These are phyloP conservation scores for Daedaleopsis sinensis DNA, from an alignment of 768 basidiomycete species.

Conservation along the genomic window DNA sequence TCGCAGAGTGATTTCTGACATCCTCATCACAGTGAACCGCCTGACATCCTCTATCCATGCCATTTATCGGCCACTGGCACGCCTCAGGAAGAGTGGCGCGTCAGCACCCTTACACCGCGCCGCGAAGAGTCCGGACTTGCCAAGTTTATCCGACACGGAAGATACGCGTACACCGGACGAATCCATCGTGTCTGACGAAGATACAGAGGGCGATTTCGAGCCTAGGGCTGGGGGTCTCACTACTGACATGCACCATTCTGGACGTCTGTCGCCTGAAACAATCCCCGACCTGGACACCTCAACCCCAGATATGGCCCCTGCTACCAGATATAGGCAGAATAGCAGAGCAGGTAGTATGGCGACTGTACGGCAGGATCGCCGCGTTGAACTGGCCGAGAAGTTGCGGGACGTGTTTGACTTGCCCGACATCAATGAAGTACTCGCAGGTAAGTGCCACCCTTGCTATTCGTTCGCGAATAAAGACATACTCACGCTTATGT, in stretches of 20 bases:
- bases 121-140: conserved; percentile 24
- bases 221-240: conserved; percentile 33
- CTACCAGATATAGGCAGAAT: conserved; percentile 6
- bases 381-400: conserved; percentile 82
- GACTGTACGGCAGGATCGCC: conserved; percentile 69
- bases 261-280: conserved; percentile 17
- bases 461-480: conserved; percentile 8
- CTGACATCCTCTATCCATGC: conserved; percentile 88
- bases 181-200: conserved; percentile 48
- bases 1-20: not conserved
- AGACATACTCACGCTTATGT: conserved; percentile 3
- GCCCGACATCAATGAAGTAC: conserved; percentile 79
- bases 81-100: conserved; percentile 50
- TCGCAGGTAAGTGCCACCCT: conserved; percentile 60
- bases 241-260: conserved; percentile 3
- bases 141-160: conserved; percentile 34
- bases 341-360: conserved; percentile 58
- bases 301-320: conserved; percentile 6
- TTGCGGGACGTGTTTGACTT: conserved; percentile 87
- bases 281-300: conserved; percentile 22
- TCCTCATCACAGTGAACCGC: conserved; percentile 38
- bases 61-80: conserved; percentile 80
- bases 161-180: conserved; percentile 37
- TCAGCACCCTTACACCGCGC: conserved; percentile 21
- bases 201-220: conserved; percentile 64